Percentiles rank a stretch among this genome's conserved stretches.
phyloP scores from a whole-genome alignment of 306 rosid species.

The Purshia tridentata region DNA sequence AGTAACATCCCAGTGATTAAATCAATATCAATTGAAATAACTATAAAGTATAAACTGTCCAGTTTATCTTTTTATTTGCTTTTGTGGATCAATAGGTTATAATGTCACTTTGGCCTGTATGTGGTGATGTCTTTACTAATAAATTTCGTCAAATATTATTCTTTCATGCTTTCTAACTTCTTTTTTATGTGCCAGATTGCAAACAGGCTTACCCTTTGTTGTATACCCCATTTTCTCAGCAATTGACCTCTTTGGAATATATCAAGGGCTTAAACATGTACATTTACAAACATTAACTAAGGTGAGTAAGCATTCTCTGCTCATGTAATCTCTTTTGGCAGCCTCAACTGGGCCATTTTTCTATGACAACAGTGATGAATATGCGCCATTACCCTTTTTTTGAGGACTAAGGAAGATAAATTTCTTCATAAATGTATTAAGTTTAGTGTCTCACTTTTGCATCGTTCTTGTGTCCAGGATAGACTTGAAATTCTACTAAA shows the following conservation, averaged over 20 bases:
- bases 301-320: slow-evolving; percentile 39
- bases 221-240: slow-evolving; percentile 77
- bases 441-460: neutral
- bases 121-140: too few relatives aligned
- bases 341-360: too few relatives aligned
- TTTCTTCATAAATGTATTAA: neutral
- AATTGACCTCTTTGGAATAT: slow-evolving; percentile 82
- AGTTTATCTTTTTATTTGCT: too few relatives aligned
- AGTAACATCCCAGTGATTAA: too few relatives aligned
- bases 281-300: slow-evolving; percentile 87
- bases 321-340: neutral
- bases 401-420: neutral
- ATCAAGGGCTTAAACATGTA: slow-evolving; percentile 77
- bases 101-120: too few relatives aligned
- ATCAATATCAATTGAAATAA: too few relatives aligned
- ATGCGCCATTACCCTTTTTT: neutral
- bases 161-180: slow-evolving; percentile 33
- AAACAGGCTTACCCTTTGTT: slow-evolving; percentile 55
- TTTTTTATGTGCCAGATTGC: slow-evolving; percentile 46
- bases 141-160: too few relatives aligned
- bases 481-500: slow-evolving; percentile 80
- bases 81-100: too few relatives aligned
- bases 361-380: neutral
- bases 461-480: slow-evolving; percentile 55
- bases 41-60: too few relatives aligned